A percentile compares a stretch with the other conserved stretches of the same genome.
These are phyloP conservation scores for Pleurotus cornucopiae DNA, from an alignment of 768 basidiomycete genomes.

Conservation along the genomic window DNA sequence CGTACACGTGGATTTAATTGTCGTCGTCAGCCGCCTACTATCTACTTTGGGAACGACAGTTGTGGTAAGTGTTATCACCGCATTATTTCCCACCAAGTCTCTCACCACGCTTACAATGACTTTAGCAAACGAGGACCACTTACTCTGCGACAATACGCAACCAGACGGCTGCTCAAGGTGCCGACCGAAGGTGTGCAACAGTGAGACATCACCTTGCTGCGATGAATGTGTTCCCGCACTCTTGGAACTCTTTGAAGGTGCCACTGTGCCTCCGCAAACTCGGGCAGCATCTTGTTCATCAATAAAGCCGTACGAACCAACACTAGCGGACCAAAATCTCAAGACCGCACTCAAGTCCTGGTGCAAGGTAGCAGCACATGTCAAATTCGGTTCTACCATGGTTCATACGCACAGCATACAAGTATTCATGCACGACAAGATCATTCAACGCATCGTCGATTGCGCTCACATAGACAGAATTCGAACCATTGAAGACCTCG, in stretches of 20 bases:
- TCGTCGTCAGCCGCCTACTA: conserved; percentile 13
- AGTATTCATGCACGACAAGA: conserved; percentile 1
- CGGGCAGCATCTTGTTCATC: neutral
- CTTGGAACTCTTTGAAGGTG: neutral
- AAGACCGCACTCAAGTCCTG: neutral
- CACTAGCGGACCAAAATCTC: neutral
- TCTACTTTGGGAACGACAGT: conserved; percentile 18
- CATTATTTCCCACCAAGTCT: neutral
- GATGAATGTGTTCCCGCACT: neutral
- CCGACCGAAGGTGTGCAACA: neutral
- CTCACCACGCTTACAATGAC: neutral
- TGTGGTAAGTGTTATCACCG: conserved; percentile 12
- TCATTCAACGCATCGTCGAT: conserved; percentile 12
- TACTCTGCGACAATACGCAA: neutral
- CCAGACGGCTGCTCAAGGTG: neutral
- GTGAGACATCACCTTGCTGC: neutral
- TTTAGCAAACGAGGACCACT: neutral
- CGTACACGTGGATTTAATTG: conserved; percentile 12
- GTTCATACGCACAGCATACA: neutral
- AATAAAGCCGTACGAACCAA: neutral
- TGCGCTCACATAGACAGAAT: conserved; percentile 9
- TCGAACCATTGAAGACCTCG: conserved; percentile 7
- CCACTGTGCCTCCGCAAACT: neutral
- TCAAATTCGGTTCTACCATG: neutral
- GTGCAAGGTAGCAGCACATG: neutral